Conservation (phyloP, 1,284 basidiomycete genomes). For the Irpex rosettiformis region DNA sequence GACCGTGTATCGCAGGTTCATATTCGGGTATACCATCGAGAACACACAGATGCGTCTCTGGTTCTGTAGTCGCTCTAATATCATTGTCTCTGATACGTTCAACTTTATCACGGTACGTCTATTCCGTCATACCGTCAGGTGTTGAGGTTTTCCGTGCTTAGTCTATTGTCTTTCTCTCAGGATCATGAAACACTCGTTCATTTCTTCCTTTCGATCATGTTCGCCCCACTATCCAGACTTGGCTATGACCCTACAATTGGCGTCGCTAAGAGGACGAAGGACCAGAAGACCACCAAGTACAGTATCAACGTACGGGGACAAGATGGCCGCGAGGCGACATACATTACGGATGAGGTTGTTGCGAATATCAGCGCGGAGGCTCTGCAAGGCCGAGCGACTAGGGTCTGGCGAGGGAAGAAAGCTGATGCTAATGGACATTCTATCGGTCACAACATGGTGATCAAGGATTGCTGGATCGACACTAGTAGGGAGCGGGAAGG, state of each 20-base stretch:
- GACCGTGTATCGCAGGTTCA: constrained; percentile 7
- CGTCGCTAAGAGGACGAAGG: too few species aligned
- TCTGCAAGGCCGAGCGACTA: constrained; percentile 2
- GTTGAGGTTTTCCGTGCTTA: too few species aligned
- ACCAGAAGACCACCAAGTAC: not conserved
- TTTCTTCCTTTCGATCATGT: constrained; percentile 5
- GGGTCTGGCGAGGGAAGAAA: constrained; percentile 2
- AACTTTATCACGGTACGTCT: constrained; percentile 10
- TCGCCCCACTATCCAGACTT: not conserved
- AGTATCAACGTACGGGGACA: constrained; percentile 4
- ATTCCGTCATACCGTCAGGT: too few species aligned
- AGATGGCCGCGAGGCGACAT: not conserved
- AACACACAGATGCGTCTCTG: constrained; percentile 5
- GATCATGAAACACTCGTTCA: not conserved
- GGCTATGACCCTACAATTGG: constrained; percentile 6
- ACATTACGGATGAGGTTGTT: not conserved
- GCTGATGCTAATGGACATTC: not conserved
- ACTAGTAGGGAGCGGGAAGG: not conserved
- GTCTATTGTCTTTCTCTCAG: not conserved
- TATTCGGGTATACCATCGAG: constrained; percentile 11
- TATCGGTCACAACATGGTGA: not conserved
- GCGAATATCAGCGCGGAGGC: not conserved
- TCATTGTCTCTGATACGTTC: constrained; percentile 7
- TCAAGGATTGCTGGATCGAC: constrained; percentile 11
- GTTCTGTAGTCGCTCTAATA: constrained; percentile 8